Evolutionary conservation across 192 early-diverging fungal genomes (phyloP), one percentile per base, ranked within the genome.

Genomic region (Rhizoclosmatium sp.): DNA sequence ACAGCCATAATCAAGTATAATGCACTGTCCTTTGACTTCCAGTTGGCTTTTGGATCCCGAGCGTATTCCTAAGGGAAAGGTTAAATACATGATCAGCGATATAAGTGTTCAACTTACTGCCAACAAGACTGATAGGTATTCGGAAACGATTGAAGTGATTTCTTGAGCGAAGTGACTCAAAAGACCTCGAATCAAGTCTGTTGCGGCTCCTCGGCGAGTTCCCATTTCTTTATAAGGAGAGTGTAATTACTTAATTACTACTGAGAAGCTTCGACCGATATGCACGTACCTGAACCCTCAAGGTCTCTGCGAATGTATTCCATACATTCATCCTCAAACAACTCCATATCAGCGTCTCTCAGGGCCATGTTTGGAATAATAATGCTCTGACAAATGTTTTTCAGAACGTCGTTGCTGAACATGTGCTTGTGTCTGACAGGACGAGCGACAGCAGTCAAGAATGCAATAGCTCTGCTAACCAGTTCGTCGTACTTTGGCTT

Each of bases 301-400:
- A 98, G 73, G 84, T 98, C 97, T 60, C 94, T 86, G 51, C 96
- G 87, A 80, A 98, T 94, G 80, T 93, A 98, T 69, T 97, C 97
- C 80, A 98, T 93, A 41, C 96, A 96, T 68, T 98, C 97, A 77
- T 98, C 97, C 76, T 98, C 94, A 85, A 98, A 98, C 78, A 96
- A 83, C 79, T 98, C 97, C 85, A 96, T 94, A 76, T 99, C 98
- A 41, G 86, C 83, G 65, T 90, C 92, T 85, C 96, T 87, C 62
- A 98, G 83, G 39, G 85, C 85, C 87, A 97, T 95, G 82, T 99
- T 99, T 19, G 97, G 96, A 39, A 99, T 84, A 7, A 96, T 88
- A 65, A 99, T 92, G 78, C 93, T 92, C 81, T 96, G 92, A 80
- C 96, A 98, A 69, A 99, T 93, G 65, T 91, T 89, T 45, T 82